Evolutionary conservation across 352 stramenopile genomes (phyloP).

Genomic region (Phytophthora hybrid): DNA sequence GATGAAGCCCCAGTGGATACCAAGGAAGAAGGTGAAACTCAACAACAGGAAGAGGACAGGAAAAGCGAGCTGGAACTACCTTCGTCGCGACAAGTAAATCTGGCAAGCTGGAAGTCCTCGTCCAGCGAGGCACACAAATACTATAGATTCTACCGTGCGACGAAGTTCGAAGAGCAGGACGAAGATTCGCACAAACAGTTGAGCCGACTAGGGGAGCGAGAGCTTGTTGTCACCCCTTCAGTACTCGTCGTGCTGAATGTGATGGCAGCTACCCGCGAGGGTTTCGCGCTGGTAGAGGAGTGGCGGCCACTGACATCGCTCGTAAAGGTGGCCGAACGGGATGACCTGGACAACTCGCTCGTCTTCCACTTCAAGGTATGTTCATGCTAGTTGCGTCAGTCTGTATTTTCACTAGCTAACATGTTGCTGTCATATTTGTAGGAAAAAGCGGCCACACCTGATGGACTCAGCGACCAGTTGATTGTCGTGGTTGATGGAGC

Average conservation of each 20-base stretch:
- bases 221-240: conserved; percentile 73
- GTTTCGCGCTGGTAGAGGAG: conserved; percentile 68
- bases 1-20: conserved; percentile 22
- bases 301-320: conserved; percentile 62
- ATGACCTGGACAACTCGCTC: conserved; percentile 68
- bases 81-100: conserved; percentile 43
- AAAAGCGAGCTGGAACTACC: conserved; percentile 24
- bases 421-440: conserved; percentile 12
- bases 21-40: conserved; percentile 24
- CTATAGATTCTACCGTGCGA: conserved; percentile 57
- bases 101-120: conserved; percentile 58
- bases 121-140: conserved; percentile 44
- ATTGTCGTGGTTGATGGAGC: conserved; percentile 40
- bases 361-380: conserved; percentile 83
- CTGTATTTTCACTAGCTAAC: not conserved
- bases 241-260: conserved; percentile 58
- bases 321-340: conserved; percentile 60
- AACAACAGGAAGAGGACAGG: conserved; percentile 20
- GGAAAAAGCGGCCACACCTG: not conserved
- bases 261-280: conserved; percentile 51
- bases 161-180: conserved; percentile 47
- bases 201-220: conserved; percentile 60
- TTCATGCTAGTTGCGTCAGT: not conserved
- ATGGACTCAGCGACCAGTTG: conserved; percentile 23
- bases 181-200: conserved; percentile 24